A percentile compares a stretch with the other conserved stretches of the same genome.
These are phyloP conservation scores for Knufia petricola DNA, from an alignment of 2,329 filamentous ascomycete species.

Conservation along the genomic window DNA sequence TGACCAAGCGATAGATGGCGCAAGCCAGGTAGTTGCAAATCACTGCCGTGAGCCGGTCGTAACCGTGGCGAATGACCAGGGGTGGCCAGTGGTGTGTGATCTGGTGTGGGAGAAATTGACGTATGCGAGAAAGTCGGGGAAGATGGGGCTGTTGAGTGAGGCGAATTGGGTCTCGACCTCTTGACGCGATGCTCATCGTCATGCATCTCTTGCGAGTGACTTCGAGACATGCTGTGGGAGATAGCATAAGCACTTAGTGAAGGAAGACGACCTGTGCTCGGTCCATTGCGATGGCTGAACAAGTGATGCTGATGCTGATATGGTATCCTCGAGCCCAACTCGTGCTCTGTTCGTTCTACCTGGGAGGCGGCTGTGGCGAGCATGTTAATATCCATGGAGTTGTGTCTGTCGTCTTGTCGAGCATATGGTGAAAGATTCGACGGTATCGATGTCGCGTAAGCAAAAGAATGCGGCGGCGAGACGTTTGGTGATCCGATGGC, in stretches of 20 bases:
- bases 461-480: slow-evolving; percentile 83
- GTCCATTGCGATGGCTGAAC: slow-evolving; percentile 36
- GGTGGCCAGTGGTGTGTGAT: slow-evolving; percentile 96
- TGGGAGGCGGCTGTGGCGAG: slow-evolving; percentile 60
- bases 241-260: slow-evolving; percentile 68
- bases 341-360: slow-evolving; percentile 52
- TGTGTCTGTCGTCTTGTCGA: slow-evolving; percentile 38
- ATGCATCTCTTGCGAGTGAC: slow-evolving; percentile 52
- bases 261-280: slow-evolving; percentile 53
- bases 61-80: slow-evolving; percentile 90
- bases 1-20: slow-evolving; percentile 61
- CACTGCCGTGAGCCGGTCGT: slow-evolving; percentile 58
- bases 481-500: slow-evolving; percentile 88
- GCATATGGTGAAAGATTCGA: slow-evolving; percentile 50
- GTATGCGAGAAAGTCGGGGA: slow-evolving; percentile 96
- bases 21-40: slow-evolving; percentile 78
- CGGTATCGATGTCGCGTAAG: slow-evolving; percentile 41
- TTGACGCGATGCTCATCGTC: slow-evolving; percentile 69
- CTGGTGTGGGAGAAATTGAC: slow-evolving; percentile 86
- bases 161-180: slow-evolving; percentile 84
- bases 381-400: slow-evolving; percentile 55
- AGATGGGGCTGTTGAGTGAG: slow-evolving; percentile 88
- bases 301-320: slow-evolving; percentile 40
- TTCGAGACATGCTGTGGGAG: slow-evolving; percentile 77
- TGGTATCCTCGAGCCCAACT: slow-evolving; percentile 26